Percentiles rank a stretch among this genome's conserved stretches.
Evolutionary conservation across 345 rosid species (phyloP).

Genomic region (Boechera divaricarpa): DNA sequence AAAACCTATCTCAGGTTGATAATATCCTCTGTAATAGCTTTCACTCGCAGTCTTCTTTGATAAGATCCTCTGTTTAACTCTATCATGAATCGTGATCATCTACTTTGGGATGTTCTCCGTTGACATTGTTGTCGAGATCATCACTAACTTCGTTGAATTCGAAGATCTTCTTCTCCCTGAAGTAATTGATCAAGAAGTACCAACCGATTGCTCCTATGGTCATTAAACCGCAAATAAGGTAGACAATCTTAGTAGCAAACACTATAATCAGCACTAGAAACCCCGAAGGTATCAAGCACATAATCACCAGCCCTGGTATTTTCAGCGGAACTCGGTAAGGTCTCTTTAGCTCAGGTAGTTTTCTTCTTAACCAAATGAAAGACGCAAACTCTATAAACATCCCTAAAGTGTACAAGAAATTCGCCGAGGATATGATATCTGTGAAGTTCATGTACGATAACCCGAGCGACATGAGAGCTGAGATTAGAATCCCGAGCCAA

Average conservation of each 20-base stretch:
- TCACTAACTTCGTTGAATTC: constrained; percentile 46
- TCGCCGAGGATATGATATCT: constrained; percentile 65
- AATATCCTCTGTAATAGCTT: background rate
- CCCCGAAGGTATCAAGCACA: constrained; percentile 69
- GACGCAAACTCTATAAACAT: constrained; percentile 78
- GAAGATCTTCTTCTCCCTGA: constrained; percentile 55
- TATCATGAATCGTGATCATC: constrained; percentile 28
- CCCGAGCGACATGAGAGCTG: constrained; percentile 56
- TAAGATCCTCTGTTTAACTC: constrained; percentile 10
- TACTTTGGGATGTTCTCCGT: constrained; percentile 23
- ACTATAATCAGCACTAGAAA: constrained; percentile 61
- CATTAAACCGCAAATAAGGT: constrained; percentile 63
- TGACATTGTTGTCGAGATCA: constrained; percentile 38
- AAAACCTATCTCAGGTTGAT: background rate
- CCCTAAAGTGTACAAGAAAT: constrained; percentile 76
- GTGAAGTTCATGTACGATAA: constrained; percentile 61
- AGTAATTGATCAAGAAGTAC: constrained; percentile 59
- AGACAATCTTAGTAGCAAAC: constrained; percentile 65
- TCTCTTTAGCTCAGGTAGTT: constrained; percentile 56
- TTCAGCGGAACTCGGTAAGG: constrained; percentile 68
- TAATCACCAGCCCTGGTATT: constrained; percentile 53
- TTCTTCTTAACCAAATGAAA: constrained; percentile 68
- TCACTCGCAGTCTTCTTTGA: background rate
- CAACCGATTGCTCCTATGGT: constrained; percentile 67
- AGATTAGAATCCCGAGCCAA: constrained; percentile 70